Base-by-base conservation (phyloP, 176 grass and related monocot species). In the Neostapfia colusana region DNA sequence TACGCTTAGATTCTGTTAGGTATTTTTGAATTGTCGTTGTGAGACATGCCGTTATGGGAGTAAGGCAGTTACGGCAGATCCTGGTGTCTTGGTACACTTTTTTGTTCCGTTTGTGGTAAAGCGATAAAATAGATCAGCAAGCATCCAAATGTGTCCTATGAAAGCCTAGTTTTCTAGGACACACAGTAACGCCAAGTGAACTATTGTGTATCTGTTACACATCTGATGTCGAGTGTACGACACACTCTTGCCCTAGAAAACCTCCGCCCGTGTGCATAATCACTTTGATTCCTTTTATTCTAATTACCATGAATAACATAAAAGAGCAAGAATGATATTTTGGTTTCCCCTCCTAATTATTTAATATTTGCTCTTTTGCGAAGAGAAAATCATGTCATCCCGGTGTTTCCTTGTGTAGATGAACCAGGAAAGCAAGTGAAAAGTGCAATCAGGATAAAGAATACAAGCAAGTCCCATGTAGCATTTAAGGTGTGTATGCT, bases 381-480 rank as follows among this genome's bases (percentile, higher is more conserved):
- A 66, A 73, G 39, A 73, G 67, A 83, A 43, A 50, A 74, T 87
- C 68, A 74, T 63, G 42, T 13, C 58, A 63, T 42, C 36, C 17
- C 28, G 0, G 8, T 68, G 31, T 80, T 90, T 3, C 16, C 53
- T 70, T 69, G 35, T 86, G 66, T 85, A 99, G 95, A 99, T 88
- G 89, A 99, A 90, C 89, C 91, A 79, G 95, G 95, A 40, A 94
- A 99, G 75, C 91, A 95, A 86, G 95, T 89, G 40, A 99, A 57
- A 73, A 99, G 95, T 23, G 95, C 91, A 41, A 81, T 99, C 68
- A 89, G 81, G 91, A 99, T 95, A 84, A 99, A 99, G 78, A 99
- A 99, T 77, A 90, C 87, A 70, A 95, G 91, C 91, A 99, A 99
- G 63, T 95, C 89, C 38, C 83, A 90, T 74, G 87, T 92, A 57